Base-by-base conservation (phyloP, 306 rosid genomes). In the Vigna radiata region DNA sequence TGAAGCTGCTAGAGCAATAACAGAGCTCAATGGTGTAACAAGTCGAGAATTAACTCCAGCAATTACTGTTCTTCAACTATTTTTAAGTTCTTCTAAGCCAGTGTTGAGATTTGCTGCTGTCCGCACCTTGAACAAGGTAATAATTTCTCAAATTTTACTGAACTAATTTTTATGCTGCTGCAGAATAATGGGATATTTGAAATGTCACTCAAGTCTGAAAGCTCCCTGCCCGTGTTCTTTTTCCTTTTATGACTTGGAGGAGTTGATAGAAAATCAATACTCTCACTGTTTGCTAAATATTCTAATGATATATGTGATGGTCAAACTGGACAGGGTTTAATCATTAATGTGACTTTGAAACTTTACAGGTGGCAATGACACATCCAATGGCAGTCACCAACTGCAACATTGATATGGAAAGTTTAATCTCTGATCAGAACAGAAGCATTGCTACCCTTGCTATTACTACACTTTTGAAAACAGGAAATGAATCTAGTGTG, bases 371-470 rank as follows among this genome's bases (percentile, higher is more conserved):
- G 85, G 96, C 99, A 76, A 92, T 96, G 99, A 88, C 92, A 67
- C 94, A 96, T 79, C 97, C 99, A 81, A 85, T 89, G 92, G 95
- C 97, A 19, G 99, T 96, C 84, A 96, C 99, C 36, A 96, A 93
- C 90, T 96, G 99, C 89, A 96, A 96, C 84, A 96, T 96, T 81
- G 99, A 93, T 80, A 96, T 96, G 98, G 98, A 96, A 86, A 96
- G 98, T 82, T 85, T 96, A 77, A 96, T 96, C 27, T 89, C 97
- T 76, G 99, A 96, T 65, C 94, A 93, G 81, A 96, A 96, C 80
- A 85, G 99, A 83, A 96, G 99, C 88, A 90, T 96, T 83, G 99
- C 99, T 66, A 96, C 99, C 63, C 96, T 96, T 54, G 99, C 99
- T 37, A 96, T 96, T 67, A 96, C 99, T 65, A 93, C 99, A 36